Evolutionary conservation across 129 eudicot genomes (phyloP).

Genomic region (Escallonia herrerae): DNA sequence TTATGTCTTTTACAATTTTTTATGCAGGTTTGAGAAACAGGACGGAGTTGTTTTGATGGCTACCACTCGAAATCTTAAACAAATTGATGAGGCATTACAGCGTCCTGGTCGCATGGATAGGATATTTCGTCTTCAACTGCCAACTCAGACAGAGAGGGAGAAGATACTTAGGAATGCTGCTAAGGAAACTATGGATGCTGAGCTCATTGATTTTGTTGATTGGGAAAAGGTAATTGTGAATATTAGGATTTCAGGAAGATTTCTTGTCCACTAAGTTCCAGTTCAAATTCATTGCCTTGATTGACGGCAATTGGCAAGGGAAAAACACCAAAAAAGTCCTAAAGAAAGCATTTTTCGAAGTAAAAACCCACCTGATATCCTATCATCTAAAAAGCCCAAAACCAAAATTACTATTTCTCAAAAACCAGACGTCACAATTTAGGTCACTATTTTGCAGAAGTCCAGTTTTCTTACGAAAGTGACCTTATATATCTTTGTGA

Average conservation of each 20-base stretch:
- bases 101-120: constrained; percentile 99
- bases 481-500: no score
- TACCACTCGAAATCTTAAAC: constrained; percentile 64
- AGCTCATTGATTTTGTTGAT: constrained; percentile 65
- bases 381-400: no score
- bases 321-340: no score
- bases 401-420: no score
- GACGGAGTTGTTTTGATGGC: constrained; percentile 98
- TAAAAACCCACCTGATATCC: no score
- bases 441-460: no score
- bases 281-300: not conserved
- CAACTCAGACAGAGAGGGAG: constrained; percentile 79
- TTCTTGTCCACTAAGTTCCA: not conserved
- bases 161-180: constrained; percentile 67
- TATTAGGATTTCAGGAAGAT: not conserved
- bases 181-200: constrained; percentile 79
- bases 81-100: constrained; percentile 75
- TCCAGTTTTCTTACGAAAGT: no score
- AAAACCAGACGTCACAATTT: no score
- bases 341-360: no score
- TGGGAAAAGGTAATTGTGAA: constrained; percentile 61
- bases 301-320: not conserved
- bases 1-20: not conserved
- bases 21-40: constrained; percentile 86
- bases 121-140: constrained; percentile 77